Evolutionary conservation across 140 eudicot species (phyloP).

Genomic region (Stevia rebaudiana): DNA sequence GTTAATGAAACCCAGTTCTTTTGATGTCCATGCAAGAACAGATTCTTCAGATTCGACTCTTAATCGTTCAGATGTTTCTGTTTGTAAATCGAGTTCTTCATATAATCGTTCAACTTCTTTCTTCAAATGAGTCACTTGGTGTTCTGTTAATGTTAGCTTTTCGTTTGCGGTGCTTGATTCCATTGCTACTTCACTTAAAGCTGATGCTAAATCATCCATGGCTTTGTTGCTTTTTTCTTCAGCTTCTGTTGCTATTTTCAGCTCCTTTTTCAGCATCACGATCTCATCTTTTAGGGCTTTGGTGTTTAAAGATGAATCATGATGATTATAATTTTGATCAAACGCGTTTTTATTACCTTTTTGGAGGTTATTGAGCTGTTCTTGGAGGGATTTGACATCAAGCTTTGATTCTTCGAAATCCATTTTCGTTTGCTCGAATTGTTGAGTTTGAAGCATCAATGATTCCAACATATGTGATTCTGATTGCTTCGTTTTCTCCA

Average conservation of each 20-base stretch:
- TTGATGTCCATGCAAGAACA: conserved; percentile 59
- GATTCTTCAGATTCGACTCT: conserved; percentile 70
- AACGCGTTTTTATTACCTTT: background rate
- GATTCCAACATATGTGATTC: conserved; percentile 46
- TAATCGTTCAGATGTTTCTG: conserved; percentile 42
- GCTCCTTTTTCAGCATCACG: conserved; percentile 35
- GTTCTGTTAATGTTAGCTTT: conserved; percentile 29
- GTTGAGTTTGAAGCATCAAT: conserved; percentile 37
- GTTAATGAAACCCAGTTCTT: conserved; percentile 68
- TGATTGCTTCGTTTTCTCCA: conserved; percentile 43
- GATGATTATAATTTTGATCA: conserved; percentile 19
- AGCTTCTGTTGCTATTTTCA: conserved; percentile 48
- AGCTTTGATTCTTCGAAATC: conserved; percentile 60
- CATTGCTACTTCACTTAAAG: conserved; percentile 61
- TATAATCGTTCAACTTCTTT: conserved; percentile 40
- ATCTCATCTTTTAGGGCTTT: conserved; percentile 36
- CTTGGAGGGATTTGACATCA: conserved; percentile 33
- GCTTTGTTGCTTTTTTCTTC: conserved; percentile 74
- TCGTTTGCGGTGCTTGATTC: conserved; percentile 54
- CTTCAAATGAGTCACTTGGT: conserved; percentile 37
- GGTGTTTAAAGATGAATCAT: conserved; percentile 19
- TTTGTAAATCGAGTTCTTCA: conserved; percentile 45
- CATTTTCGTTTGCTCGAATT: conserved; percentile 42
- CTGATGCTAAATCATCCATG: conserved; percentile 77
- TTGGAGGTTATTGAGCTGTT: conserved; percentile 32